Base-by-base conservation (phyloP, 1,139 yeast species). In the Blastobotrys illinoisensis region DNA sequence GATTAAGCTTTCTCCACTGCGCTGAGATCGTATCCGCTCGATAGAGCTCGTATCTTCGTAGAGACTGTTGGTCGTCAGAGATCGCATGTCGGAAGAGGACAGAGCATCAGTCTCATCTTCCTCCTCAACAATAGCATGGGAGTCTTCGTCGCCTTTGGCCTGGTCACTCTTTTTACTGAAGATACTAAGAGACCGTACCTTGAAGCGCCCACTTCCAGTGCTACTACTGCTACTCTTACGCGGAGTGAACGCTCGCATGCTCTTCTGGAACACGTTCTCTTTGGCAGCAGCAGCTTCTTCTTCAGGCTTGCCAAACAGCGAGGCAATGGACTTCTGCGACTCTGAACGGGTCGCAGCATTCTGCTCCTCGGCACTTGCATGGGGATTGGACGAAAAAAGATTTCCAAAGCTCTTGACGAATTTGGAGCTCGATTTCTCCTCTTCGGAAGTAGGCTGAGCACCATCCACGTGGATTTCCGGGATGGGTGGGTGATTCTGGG, bases 221-320 rank as follows among this genome's bases (percentile, higher is more conserved):
- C 50, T 53, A 20, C 52, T 36, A 26, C 26, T 54, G 20, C 43
- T 36, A 28, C 44, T 51, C 40, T 48, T 53, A 23, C 55, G 58
- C 11, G 58, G 56, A 11, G 62, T 61, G 23, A 66, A 62, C 5
- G 66, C 61, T n/a, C 70, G 58, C 61, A 66, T 66, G 19, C 68
- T 58, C 57, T 67, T 66, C 53, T 67, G 70, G 26, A 67, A 56
- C 51, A 66, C 60, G 44, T 55, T 59, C 23, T 61, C 65, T 44
- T 59, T 57, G 47, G 50, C 47, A 20, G 53, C 24, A 7, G 32
- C 60, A 3, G 55, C 51, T 13, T 58, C 60, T 9, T 58, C 62
- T 28, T 60, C 61, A 16, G 60, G 47, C 20, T 54, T 57, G 21
- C 66, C 64, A 56, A 64, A 64, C 36, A 64, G 51, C 11, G 64